Evolutionary conservation across 2,329 filamentous ascomycete species (phyloP), one percentile per base, ranked within the genome.

Genomic region (Neonectria hederae): DNA sequence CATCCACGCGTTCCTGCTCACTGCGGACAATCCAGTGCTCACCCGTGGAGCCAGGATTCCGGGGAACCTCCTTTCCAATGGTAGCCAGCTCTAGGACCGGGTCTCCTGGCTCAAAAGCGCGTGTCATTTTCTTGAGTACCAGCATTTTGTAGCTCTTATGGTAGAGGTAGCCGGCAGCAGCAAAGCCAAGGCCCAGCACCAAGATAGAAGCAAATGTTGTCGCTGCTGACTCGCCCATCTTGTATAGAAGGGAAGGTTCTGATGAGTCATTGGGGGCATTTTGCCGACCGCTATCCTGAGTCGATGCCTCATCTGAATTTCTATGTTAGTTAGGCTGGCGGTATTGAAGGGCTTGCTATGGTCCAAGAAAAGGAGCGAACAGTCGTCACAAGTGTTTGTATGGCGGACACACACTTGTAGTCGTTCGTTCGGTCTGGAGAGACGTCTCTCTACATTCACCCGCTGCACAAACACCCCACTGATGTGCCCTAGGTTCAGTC

Each of bases 71-170:
- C 74, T 86, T 90, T 69, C 81, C 86, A 65, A 86, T 82, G 26
- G 91, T 90, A 2, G 93, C 93, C 49, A 97, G 82, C 62, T 92
- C 94, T 19, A 95, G 87, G 26, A 95, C 93, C 1, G 94, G 94
- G 76, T 99, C 96, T 11, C 96, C 96, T 1, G 94, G 94, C 62
- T 91, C 86, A 78, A 99, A 99, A 24, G 96, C 96, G 72, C 92
- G 91, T 69, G 92, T 88, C 84, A 99, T 98, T 81, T 99, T 99
- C 69, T 89, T 82, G n/a, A 98, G 83, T 28, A 98, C 93, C 60
- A 97, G 81, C 79, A 90, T 86, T 81, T 99, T 99, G 86, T 99
- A 98, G 76, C 87, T 88, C 72, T 86, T 89, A 77, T 96, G 92
- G 76, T 96, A 97, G 52, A 85, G 84, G 77, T 92, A 95, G 24